Conservation (phyloP, 495 filamentous ascomycete species). For the Tuber microsphaerosporum region DNA sequence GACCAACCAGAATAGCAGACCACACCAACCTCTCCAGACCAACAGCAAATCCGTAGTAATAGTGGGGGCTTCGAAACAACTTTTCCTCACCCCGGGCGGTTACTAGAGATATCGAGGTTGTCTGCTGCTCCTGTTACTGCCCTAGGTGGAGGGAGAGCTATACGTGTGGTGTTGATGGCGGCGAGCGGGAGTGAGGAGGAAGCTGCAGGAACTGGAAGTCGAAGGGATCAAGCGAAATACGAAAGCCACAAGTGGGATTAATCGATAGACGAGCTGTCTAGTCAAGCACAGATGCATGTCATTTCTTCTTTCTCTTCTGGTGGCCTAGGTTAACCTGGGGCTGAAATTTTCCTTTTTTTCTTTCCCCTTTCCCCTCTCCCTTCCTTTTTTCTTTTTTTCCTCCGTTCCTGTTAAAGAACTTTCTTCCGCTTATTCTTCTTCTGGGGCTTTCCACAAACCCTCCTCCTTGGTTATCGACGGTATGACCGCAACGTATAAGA, state of each 20-base stretch:
- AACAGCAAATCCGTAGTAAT: neutral
- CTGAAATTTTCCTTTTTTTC: conserved; percentile 20
- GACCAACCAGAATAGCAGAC: neutral
- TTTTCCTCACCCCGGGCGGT: neutral
- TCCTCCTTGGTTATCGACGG: neutral
- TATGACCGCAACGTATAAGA: neutral
- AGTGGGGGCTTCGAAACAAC: neutral
- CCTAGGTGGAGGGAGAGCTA: neutral
- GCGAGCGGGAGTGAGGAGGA: conserved; percentile 2
- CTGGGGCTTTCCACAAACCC: neutral
- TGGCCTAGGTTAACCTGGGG: conserved; percentile 22
- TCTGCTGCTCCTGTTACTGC: neutral
- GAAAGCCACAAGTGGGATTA: conserved; percentile 28
- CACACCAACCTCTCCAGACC: neutral
- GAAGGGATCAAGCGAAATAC: conserved; percentile 32
- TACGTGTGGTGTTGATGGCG: neutral
- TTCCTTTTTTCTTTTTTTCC: conserved; percentile 4
- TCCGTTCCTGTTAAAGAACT: neutral
- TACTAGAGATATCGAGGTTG: neutral
- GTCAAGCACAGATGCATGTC: conserved; percentile 36
- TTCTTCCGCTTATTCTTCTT: conserved; percentile 6
- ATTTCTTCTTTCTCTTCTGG: conserved; percentile 19
- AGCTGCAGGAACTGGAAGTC: conserved; percentile 22
- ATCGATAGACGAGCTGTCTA: conserved; percentile 36
- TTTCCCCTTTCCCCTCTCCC: neutral